These are phyloP conservation scores for Penicillium sp. DNA, from an alignment of 2,329 filamentous ascomycete species.

Conservation along the genomic window DNA sequence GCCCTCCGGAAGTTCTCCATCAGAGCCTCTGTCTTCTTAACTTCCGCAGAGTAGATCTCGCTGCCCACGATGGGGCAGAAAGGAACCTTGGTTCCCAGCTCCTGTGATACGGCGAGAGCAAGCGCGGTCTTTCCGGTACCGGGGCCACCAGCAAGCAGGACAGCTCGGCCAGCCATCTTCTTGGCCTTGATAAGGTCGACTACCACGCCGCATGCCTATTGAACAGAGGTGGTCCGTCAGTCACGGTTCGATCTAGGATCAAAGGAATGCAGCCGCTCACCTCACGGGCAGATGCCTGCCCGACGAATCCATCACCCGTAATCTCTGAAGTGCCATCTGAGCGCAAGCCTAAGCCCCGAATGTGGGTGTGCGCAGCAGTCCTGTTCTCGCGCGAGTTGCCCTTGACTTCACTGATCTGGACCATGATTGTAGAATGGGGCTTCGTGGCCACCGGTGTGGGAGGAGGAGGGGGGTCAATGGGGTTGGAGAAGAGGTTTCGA, in stretches of 20 bases:
- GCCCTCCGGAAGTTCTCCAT: constrained; percentile 99
- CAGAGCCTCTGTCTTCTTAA: constrained; percentile 98
- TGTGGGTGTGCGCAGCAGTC: constrained; percentile 96
- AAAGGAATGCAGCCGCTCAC: constrained; percentile 52
- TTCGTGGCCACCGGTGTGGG: constrained; percentile 26
- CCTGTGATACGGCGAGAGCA: constrained; percentile 92
- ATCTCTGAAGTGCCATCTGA: constrained; percentile 83
- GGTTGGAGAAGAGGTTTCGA: neutral
- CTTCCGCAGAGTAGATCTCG: constrained; percentile 96
- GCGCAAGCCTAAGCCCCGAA: constrained; percentile 89
- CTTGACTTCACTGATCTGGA: constrained; percentile 93
- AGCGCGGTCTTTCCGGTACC: constrained; percentile 97
- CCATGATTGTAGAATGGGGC: constrained; percentile 59
- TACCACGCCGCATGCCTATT: constrained; percentile 87
- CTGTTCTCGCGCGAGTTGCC: constrained; percentile 92
- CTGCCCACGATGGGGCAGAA: constrained; percentile 98
- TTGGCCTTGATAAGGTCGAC: constrained; percentile 94
- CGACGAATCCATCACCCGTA: constrained; percentile 82
- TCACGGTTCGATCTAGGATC: neutral
- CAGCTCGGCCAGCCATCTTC: constrained; percentile 96
- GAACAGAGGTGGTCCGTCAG: constrained; percentile 11
- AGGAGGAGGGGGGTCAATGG: constrained; percentile 6
- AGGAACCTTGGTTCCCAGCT: constrained; percentile 95
- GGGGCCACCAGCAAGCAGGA: constrained; percentile 89
- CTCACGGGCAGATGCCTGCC: constrained; percentile 85